Evolutionary conservation across 805 yeast genomes (phyloP), one percentile per base, ranked within the genome.

Genomic region (Ascoidea asiatica): DNA sequence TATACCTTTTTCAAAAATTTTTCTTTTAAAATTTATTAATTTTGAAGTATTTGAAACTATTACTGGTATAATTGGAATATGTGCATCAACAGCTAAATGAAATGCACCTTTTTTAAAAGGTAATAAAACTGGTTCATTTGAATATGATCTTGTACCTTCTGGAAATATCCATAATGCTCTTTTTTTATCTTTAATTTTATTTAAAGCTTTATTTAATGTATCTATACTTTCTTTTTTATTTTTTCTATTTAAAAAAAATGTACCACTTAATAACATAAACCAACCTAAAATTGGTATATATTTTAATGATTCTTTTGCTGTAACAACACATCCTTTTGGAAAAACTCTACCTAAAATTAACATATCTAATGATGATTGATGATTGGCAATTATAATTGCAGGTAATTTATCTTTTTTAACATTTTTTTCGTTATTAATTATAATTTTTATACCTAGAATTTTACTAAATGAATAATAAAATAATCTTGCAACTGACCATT

Each of bases 81-180:
- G 77, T 5, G 95, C 95, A 63, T 88, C 95, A 50, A 84, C 82
- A 5, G 99, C 99, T 57, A 92, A 72, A 63, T 92, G 97, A 78
- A 92, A 92, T 0, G 97, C 97, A 45, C 99, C 99, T 60, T 92
- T 92, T 63, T 92, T 92, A 66, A 92, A 87, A 1, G 95, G 95
- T 42, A 87, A 70, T 59, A 92, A 64, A 3, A 70, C 77, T 43
- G 94, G 80, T 35, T 70, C 70, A 20, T 74, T 63, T 8, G 82
- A 64, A 51, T 81, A 83, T 0, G 97, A 87, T 62, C 99, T 76
- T 2, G 98, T 92, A 21, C 99, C 99, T 63, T 92, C 99, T 21
- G 97, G 96, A 70, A 89, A 92, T 65, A 92, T 77, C 72, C 81
- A 92, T 20, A 92, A 70, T 15, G 82, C 85, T 53, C 89, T 79